Base-by-base conservation (phyloP, 2,329 filamentous ascomycete species). In the Leptographium procerum region DNA sequence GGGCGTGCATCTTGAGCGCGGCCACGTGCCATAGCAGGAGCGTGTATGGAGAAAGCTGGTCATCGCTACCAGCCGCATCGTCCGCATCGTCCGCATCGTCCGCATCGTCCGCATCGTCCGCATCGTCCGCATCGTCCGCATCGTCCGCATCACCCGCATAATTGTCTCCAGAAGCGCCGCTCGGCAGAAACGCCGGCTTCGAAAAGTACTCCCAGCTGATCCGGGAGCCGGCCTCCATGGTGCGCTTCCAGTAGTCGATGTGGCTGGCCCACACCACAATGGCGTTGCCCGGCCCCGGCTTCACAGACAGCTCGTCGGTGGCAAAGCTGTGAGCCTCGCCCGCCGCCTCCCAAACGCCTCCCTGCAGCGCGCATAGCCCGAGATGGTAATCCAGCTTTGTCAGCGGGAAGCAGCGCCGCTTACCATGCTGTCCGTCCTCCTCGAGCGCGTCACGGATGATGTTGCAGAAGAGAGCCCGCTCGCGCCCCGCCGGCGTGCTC, bases 1-100 rank as follows among this genome's bases (percentile, higher is more conserved):
- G 57, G 2, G 57, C 57, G 28, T 59, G 57, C 52, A 59, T 59
- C 52, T 59, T 59, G 31, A 59, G 31, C 13, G 19, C 50, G 22
- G 57, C 54, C 24, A 47, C 47, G 34, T 59, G 33, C 57, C 52
- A 55, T 19, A 59, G 33, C 31, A 59, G 10, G 6, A 52, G 31
- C 19, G 52, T 52, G 45, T 43, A 33, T 1, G 57, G 52, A 31
- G 57, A 28, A 24, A 58, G 26, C 16, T 22, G 10, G n/a, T 29
- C 48, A 31, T 57, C 56, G 33, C 16, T 36, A n/a, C 16, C 19
- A 19, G 19, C 36, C 31, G 31, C 31, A 10, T 33, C 31, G 31
- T 33, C 31, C 31, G 5, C 31, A 6, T 10, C 31, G 26, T 22
- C 34, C 40, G 28, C 47, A 28, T 8, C 43, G 29, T 50, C 45